Base-by-base conservation (phyloP, 2,329 filamentous ascomycete species). In the Alternaria sp. region DNA sequence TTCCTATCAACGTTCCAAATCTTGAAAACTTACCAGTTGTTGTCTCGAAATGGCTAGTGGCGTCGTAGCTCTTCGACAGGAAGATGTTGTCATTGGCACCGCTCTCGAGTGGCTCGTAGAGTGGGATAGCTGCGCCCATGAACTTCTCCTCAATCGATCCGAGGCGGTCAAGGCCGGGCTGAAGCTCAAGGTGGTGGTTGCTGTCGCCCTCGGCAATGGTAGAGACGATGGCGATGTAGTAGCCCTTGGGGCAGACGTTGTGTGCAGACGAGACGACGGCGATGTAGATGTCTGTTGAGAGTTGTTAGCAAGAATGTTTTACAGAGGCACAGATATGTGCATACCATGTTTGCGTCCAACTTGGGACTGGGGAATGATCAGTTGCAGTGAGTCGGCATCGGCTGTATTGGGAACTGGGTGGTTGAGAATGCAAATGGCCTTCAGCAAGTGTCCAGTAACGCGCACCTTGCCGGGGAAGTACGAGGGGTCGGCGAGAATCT, bases 31-130 rank as follows among this genome's bases (percentile, higher is more conserved):
- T 79, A 86, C 85, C 83, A 53, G 88, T 90, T 29, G 87, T 89
- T 34, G 92, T 97, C 86, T 99, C 95, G 74, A 99, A 99, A 84
- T 99, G 95, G 78, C 91, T 96, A 65, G 91, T 96, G 52, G 96
- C 92, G 75, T 99, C 96, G 81, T 99, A 99, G 83, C 92, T 97
- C 88, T 96, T 97, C 73, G 93, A 97, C 77, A 99, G 93, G 83
- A 93, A 99, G 79, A 99, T 90, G 80, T 93, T 93, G 83, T 97
- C 93, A 70, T 88, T 90, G 69, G 82, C 84, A 64, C 95, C 95
- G 73, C 89, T 86, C 73, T 92, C 90, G 48, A 94, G 78, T 23
- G 95, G 96, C 81, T 96, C 93, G 79, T 97, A 98, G 61, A 99
- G 85, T 52, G 95, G 93, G 67, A 97, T 97, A 17, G 95, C 92